These are phyloP conservation scores for Kazachstania kunashirensis DNA, from an alignment of 805 yeast genomes.

Conservation along the genomic window DNA sequence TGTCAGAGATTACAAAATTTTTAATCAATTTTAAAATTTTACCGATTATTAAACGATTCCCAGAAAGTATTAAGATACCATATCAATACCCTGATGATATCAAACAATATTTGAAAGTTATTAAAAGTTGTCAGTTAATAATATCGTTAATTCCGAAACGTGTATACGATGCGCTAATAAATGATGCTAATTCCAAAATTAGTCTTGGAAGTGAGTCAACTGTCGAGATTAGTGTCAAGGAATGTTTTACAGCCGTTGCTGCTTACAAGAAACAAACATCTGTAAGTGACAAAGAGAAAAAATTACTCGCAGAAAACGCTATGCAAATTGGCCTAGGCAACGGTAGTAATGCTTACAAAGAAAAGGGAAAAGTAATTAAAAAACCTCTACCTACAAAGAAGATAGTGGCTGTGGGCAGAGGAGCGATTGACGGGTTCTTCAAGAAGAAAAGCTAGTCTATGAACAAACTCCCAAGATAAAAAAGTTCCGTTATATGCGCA, in stretches of 20 bases:
- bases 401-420: slow-evolving; percentile 47
- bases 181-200: slow-evolving; percentile 8
- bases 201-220: background rate
- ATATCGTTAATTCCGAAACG: slow-evolving; percentile 41
- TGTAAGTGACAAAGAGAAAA: slow-evolving; percentile 18
- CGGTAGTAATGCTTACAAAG: slow-evolving; percentile 9
- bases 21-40: slow-evolving; percentile 32
- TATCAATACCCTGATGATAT: slow-evolving; percentile 24
- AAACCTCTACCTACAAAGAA: slow-evolving; percentile 25
- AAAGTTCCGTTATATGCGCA: no score
- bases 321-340: slow-evolving; percentile 22
- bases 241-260: slow-evolving; percentile 28
- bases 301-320: slow-evolving; percentile 25
- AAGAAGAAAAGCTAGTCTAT: slow-evolving; percentile 27
- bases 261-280: slow-evolving; percentile 16
- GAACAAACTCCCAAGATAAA: no score
- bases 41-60: slow-evolving; percentile 31
- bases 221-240: slow-evolving; percentile 16
- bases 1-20: slow-evolving; percentile 31
- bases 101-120: slow-evolving; percentile 30
- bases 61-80: slow-evolving; percentile 30
- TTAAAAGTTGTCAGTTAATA: slow-evolving; percentile 34
- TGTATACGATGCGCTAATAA: slow-evolving; percentile 22
- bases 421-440: slow-evolving; percentile 64
- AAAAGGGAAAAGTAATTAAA: slow-evolving; percentile 18